These are phyloP conservation scores for Backusella psychrophila DNA, from an alignment of 192 early-diverging fungal genomes.

Conservation along the genomic window DNA sequence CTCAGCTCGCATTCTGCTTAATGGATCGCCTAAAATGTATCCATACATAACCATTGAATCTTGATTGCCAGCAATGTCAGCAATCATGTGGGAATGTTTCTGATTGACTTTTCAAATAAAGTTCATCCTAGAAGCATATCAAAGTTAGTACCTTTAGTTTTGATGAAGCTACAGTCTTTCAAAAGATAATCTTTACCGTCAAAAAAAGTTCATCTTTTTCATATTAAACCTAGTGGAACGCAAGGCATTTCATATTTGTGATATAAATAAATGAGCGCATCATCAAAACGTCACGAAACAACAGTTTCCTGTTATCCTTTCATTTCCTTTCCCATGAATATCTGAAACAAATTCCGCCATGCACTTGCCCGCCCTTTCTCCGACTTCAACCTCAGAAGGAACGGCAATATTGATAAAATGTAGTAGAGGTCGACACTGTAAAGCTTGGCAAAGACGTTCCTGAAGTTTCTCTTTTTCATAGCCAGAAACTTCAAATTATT, in stretches of 20 bases:
- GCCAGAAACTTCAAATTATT: neutral
- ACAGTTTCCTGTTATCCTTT: neutral
- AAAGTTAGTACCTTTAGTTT: neutral
- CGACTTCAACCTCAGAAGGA: slow-evolving; percentile 85
- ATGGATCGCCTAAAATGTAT: slow-evolving; percentile 70
- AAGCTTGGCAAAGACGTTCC: neutral
- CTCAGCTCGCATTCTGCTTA: neutral
- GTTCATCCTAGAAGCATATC: slow-evolving; percentile 55
- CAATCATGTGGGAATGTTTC: slow-evolving; percentile 88
- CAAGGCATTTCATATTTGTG: neutral
- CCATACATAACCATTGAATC: slow-evolving; percentile 87
- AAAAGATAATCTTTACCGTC: neutral
- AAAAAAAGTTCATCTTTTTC: neutral
- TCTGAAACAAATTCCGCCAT: slow-evolving; percentile 5
- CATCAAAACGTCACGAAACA: neutral
- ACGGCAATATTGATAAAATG: neutral
- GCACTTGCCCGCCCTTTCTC: slow-evolving; percentile 87
- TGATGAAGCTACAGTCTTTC: neutral
- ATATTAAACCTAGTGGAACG: neutral
- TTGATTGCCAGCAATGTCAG: slow-evolving; percentile 93
- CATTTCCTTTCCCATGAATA: neutral
- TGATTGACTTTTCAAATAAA: slow-evolving; percentile 90
- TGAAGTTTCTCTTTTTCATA: neutral
- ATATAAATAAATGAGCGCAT: neutral
- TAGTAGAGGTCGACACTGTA: neutral